Percentiles rank a stretch among this genome's conserved stretches.
phyloP scores from a whole-genome alignment of 495 filamentous ascomycete genomes.

The Lophiotrema nucula region DNA sequence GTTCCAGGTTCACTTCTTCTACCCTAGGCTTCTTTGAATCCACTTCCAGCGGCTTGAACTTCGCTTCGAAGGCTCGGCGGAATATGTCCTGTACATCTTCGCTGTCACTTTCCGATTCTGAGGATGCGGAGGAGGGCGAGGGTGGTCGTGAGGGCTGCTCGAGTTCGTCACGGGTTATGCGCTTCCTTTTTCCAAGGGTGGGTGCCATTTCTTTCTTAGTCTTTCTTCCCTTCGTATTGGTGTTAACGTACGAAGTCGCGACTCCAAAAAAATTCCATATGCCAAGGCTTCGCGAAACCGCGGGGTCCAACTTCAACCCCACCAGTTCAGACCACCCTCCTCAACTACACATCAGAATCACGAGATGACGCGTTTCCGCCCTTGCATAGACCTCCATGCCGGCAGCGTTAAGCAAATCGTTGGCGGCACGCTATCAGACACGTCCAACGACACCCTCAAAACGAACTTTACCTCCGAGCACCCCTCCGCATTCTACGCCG shows the following conservation, averaged over 20 bases:
- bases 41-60: slow-evolving; percentile 68
- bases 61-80: slow-evolving; percentile 79
- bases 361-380: slow-evolving; percentile 86
- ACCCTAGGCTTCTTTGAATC: slow-evolving; percentile 30
- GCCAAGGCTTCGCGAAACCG: slow-evolving; percentile 17
- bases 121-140: slow-evolving; percentile 4
- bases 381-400: slow-evolving; percentile 95
- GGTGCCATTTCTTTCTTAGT: slow-evolving; percentile 17
- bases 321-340: neutral
- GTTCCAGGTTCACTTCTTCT: neutral
- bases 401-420: slow-evolving; percentile 98
- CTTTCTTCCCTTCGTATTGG: too few species aligned
- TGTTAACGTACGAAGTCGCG: too few species aligned
- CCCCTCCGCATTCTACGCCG: slow-evolving; percentile 74
- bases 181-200: slow-evolving; percentile 24
- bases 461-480: slow-evolving; percentile 89
- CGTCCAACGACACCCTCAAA: slow-evolving; percentile 62
- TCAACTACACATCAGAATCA: neutral
- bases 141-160: slow-evolving; percentile 3
- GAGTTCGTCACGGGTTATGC: slow-evolving; percentile 8
- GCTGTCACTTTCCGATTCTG: slow-evolving; percentile 5
- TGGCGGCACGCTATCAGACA: slow-evolving; percentile 76
- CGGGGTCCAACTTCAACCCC: neutral
- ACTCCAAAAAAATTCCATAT: too few species aligned
- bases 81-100: slow-evolving; percentile 57